Base-by-base conservation (phyloP, 23 red algal species). In the Gracilaria gracilis region DNA sequence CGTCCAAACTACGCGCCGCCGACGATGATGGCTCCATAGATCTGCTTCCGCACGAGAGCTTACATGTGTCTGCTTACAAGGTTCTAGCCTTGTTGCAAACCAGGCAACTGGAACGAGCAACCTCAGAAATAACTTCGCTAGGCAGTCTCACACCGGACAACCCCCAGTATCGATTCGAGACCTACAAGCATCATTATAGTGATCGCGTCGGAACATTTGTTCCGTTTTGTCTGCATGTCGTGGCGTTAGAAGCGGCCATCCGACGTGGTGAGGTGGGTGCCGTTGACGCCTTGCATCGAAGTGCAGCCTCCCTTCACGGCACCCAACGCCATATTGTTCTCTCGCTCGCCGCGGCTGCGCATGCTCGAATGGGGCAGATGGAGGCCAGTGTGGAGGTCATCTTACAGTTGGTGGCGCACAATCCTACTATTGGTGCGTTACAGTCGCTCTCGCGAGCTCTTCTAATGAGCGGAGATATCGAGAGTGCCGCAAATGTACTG, bases 301-400 rank as follows among this genome's bases (percentile, higher is more conserved):
- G 46, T 77, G 72, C 72, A 0, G 72, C 72, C 6, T 51, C 23
- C 6, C n/a, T 77, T 15, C n/a, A 25, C 11, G 72, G 72, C 42
- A n/a, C 50, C 0, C 50, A 81, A 42, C 48, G 62, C 35, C 14
- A 62, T 21, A 0, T 79, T 27, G 25, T 93, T 0, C 37, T 79
- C 24, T 84, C 90, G 4, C 42, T 53, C 11, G 24, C 82, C 7
- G 67, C 66, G 13, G 42, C 58, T 0, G 82, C 82, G 29, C 82
- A 86, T 32, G 34, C 82, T 9, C 57, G 69, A 25, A 73, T 69
- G 44, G 67, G 57, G 20, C 90, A 86, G 49, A 23, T 64, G 25
- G 90, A 93, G 16, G 80, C 90, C 0, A 80, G 78, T n/a, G 80
- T 93, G 28, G 90, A 93, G 40, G 80, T 79, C 23, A 69, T 80